These are phyloP conservation scores for Trichomonas tenax DNA, from an alignment of 208 protist genomes.

Conservation along the genomic window DNA sequence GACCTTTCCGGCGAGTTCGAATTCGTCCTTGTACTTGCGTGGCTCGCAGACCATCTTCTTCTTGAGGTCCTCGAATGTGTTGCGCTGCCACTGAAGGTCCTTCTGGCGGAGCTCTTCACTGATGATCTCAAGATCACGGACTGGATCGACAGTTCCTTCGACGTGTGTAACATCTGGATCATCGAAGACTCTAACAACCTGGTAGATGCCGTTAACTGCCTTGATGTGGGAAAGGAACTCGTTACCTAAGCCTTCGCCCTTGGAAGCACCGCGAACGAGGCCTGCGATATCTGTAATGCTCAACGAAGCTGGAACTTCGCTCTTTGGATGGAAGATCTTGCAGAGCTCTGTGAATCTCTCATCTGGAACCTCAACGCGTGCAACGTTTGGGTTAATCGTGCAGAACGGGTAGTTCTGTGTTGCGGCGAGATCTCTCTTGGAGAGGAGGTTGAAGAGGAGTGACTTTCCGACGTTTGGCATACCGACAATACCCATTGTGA, in stretches of 20 bases:
- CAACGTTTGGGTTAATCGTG: constrained; percentile 30
- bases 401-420: constrained; percentile 34
- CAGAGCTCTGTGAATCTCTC: constrained; percentile 23
- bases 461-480: constrained; percentile 47
- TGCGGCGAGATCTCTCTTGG: not conserved
- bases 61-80: not conserved
- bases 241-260: constrained; percentile 41
- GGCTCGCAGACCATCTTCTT: not conserved
- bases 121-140: constrained; percentile 39
- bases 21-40: constrained; percentile 21
- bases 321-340: not conserved
- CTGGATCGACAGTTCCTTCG: constrained; percentile 36
- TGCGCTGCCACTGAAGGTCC: constrained; percentile 10
- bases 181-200: constrained; percentile 36
- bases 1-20: not conserved
- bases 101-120: constrained; percentile 32
- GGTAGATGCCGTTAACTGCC: constrained; percentile 41
- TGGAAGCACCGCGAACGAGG: constrained; percentile 33
- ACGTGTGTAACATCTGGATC: constrained; percentile 31
- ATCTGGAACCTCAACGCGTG: constrained; percentile 27
- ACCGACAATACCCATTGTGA: constrained; percentile 43
- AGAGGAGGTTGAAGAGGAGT: constrained; percentile 42
- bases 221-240: constrained; percentile 38
- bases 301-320: constrained; percentile 16
- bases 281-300: constrained; percentile 40